Percentiles rank a stretch among this genome's conserved stretches.
Conservation (phyloP, 768 basidiomycete genomes). For the Tulasnella sp. region DNA sequence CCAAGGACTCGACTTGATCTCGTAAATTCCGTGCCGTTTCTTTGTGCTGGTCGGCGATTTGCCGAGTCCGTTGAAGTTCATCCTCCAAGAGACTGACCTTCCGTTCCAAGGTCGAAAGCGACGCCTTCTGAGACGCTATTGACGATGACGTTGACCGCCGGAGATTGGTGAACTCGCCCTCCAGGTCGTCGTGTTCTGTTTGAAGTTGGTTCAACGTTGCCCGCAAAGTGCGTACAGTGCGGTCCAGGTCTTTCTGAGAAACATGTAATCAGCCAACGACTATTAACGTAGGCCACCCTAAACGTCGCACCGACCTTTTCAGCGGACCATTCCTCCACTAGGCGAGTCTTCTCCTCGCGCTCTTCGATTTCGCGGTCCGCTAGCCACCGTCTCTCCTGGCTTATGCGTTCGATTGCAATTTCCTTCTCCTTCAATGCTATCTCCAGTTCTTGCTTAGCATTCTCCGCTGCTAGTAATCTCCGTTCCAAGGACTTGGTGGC, state of each 20-base stretch:
- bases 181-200: slow-evolving; percentile 49
- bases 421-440: slow-evolving; percentile 58
- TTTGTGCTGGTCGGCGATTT: slow-evolving; percentile 6
- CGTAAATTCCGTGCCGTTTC: slow-evolving; percentile 38
- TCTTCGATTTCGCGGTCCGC: slow-evolving; percentile 59
- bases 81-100: slow-evolving; percentile 12
- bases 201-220: slow-evolving; percentile 37
- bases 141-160: slow-evolving; percentile 39
- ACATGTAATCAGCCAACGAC: neutral
- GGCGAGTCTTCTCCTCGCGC: slow-evolving; percentile 51
- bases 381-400: slow-evolving; percentile 57
- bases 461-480: slow-evolving; percentile 50
- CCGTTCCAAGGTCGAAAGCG: slow-evolving; percentile 10
- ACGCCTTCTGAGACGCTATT: slow-evolving; percentile 37
- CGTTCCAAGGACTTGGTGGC: slow-evolving; percentile 54
- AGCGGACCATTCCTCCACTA: slow-evolving; percentile 37
- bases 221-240: slow-evolving; percentile 42
- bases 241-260: slow-evolving; percentile 31
- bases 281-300: slow-evolving; percentile 23
- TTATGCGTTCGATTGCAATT: slow-evolving; percentile 47
- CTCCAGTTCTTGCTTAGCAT: slow-evolving; percentile 53
- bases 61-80: slow-evolving; percentile 5
- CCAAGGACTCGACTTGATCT: slow-evolving; percentile 37
- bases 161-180: slow-evolving; percentile 42
- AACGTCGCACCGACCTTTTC: slow-evolving; percentile 41